phyloP scores from a whole-genome alignment of 1,284 basidiomycete genomes.

The Rhodotorula glutinis region DNA sequence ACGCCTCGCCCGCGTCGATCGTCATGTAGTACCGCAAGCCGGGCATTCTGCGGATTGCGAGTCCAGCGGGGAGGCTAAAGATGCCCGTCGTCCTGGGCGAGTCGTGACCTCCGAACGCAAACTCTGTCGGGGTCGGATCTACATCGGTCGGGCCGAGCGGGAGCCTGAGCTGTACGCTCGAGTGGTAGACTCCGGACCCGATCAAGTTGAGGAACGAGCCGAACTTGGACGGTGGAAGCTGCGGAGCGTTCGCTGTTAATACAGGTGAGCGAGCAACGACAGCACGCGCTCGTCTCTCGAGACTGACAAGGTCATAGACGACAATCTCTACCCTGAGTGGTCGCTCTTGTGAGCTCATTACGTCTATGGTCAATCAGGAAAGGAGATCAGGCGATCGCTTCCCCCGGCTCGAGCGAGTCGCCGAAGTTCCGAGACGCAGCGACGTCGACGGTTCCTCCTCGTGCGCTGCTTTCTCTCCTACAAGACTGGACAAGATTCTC shows the following conservation, averaged over 20 bases:
- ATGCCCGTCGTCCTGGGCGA: constrained; percentile 16
- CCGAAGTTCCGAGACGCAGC: too few relatives aligned
- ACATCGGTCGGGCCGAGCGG: constrained; percentile 26
- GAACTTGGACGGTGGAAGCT: constrained; percentile 26
- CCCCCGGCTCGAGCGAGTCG: too few relatives aligned
- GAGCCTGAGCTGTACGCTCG: constrained; percentile 22
- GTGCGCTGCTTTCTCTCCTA: too few relatives aligned
- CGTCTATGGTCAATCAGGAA: too few relatives aligned
- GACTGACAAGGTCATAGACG: constrained; percentile 30
- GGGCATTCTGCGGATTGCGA: constrained; percentile 28
- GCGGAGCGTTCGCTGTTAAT: too few relatives aligned
- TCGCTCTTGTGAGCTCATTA: not conserved
- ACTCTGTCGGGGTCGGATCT: constrained; percentile 19
- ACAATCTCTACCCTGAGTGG: constrained; percentile 15
- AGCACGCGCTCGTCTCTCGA: too few relatives aligned
- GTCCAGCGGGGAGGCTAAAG: constrained; percentile 29
- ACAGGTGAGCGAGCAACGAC: too few relatives aligned
- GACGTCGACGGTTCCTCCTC: too few relatives aligned
- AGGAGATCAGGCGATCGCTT: too few relatives aligned
- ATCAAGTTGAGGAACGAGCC: constrained; percentile 20
- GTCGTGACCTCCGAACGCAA: constrained; percentile 36
- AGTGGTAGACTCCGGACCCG: constrained; percentile 32
- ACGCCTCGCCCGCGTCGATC: constrained; percentile 18
- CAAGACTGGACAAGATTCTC: too few relatives aligned
- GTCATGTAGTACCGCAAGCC: constrained; percentile 26